Evolutionary conservation across 352 stramenopile genomes (phyloP), one percentile per base, ranked within the genome.

Genomic region (Phytophthora pisi): DNA sequence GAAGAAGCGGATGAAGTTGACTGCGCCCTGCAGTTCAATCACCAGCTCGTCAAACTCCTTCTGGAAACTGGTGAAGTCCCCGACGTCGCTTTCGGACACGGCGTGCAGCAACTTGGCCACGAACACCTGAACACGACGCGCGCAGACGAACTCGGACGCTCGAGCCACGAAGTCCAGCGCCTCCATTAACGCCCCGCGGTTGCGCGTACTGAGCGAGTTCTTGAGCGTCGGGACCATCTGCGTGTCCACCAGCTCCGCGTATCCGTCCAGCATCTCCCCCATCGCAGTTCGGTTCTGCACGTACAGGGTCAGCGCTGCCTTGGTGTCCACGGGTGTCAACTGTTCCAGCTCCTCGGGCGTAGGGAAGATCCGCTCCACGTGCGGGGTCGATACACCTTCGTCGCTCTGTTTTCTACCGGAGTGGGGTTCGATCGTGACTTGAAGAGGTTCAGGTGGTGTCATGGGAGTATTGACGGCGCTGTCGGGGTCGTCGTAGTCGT

Each of bases 191-290:
- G 74, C 68, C 0, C 70, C 74, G 40, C 84, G 79, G 55, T 86
- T 86, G 28, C 71, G 68, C 4, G 59, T 51, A 4, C 52, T 70
- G 42, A 90, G 55, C 5, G 83, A 84, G 0, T 46, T 50, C 11
- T 57, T 50, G 6, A 93, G 60, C 15, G 80, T 79, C 13, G 80
- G 80, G 1, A 74, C 31, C 54, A 93, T 86, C 8, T 90, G 80
- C 8, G 74, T 72, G 13, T 78, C 54, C 18, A 79, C 78, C 50
- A 93, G 64, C 38, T 92, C 82, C 11, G 76, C 66, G 47, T 82
- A 93, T 0, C 86, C 86, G 42, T 89, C 73, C 9, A 93, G 69
- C 86, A 93, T 93, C 47, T 92, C 86, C 3, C 76, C 51, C 64
- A 90, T 74, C 7, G 82, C 83, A 13, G 61, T 67, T 15, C 78